phyloP scores from a whole-genome alignment of 371 early-diverging fungal genomes.

The Batrachochytrium dendrobatidis region DNA sequence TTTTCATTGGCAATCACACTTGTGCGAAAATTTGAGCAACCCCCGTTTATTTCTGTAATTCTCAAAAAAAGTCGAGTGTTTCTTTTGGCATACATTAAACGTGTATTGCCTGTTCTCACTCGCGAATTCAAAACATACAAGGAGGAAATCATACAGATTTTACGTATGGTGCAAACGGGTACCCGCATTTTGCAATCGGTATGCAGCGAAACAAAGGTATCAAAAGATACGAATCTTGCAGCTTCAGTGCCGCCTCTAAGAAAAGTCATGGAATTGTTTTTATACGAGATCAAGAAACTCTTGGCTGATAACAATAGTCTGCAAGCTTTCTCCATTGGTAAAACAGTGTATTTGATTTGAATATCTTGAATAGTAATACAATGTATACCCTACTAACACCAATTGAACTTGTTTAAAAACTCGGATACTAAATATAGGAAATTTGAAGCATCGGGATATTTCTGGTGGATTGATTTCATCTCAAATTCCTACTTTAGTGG shows the following conservation, averaged over 20 bases:
- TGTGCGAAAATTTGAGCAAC: not conserved
- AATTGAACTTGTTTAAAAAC: not conserved
- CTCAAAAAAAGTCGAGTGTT: not conserved
- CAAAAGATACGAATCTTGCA: not conserved
- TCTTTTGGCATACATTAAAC: not conserved
- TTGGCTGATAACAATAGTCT: conserved; percentile 2
- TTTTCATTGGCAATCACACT: not conserved
- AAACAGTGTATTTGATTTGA: not conserved
- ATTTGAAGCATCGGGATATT: conserved; percentile 1
- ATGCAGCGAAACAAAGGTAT: not conserved
- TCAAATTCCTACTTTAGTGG: conserved; percentile 1
- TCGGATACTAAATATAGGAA: not conserved
- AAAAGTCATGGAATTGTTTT: not conserved
- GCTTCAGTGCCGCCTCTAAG: not conserved
- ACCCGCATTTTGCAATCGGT: conserved; percentile 4
- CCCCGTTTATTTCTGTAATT: not conserved
- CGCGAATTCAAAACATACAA: not conserved
- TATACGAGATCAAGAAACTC: not conserved
- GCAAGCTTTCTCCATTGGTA: conserved; percentile 4
- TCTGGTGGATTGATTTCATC: conserved; percentile 2
- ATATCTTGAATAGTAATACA: not conserved
- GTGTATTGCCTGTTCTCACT: not conserved
- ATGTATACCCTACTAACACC: not conserved
- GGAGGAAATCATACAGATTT: not conserved
- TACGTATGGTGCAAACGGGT: not conserved